Evolutionary conservation across 768 basidiomycete species (phyloP).

Genomic region (Tylopilus vinaceipallidus): DNA sequence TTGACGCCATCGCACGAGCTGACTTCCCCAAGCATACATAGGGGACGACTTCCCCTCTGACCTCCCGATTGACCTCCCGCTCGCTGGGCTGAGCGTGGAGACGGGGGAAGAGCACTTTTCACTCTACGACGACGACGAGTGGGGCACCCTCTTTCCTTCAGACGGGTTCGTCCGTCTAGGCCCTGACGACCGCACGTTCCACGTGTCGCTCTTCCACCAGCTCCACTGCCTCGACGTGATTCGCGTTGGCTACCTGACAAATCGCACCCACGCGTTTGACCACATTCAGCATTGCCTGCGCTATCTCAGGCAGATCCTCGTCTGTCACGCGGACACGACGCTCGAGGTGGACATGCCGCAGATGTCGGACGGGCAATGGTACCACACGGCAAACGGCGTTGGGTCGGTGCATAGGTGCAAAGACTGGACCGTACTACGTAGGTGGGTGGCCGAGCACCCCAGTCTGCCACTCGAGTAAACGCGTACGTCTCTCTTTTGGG

Average conservation of each 20-base stretch:
- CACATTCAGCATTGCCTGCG: slow-evolving; percentile 40
- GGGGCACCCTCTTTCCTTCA: slow-evolving; percentile 35
- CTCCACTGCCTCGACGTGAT: slow-evolving; percentile 45
- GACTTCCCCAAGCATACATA: slow-evolving; percentile 22
- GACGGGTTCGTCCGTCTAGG: slow-evolving; percentile 36
- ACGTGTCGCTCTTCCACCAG: slow-evolving; percentile 44
- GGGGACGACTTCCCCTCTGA: slow-evolving; percentile 32
- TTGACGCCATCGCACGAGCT: neutral
- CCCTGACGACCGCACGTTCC: slow-evolving; percentile 33
- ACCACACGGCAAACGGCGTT: slow-evolving; percentile 30
- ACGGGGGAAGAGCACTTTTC: slow-evolving; percentile 28
- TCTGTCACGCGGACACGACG: slow-evolving; percentile 40
- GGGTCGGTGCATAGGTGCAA: slow-evolving; percentile 32
- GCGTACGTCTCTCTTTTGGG: neutral
- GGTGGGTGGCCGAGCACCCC: slow-evolving; percentile 28
- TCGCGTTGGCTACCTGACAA: slow-evolving; percentile 28
- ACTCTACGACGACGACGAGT: slow-evolving; percentile 35
- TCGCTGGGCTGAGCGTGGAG: slow-evolving; percentile 27
- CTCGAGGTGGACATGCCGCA: slow-evolving; percentile 35
- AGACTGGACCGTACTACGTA: slow-evolving; percentile 34
- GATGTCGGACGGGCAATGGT: slow-evolving; percentile 20
- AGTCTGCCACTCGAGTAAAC: slow-evolving; percentile 23
- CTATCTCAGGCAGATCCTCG: slow-evolving; percentile 37
- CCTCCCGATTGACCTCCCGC: slow-evolving; percentile 30
- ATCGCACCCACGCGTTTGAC: slow-evolving; percentile 20